These are phyloP conservation scores for Biancaea sappan DNA, from an alignment of 306 rosid species.

Conservation along the genomic window DNA sequence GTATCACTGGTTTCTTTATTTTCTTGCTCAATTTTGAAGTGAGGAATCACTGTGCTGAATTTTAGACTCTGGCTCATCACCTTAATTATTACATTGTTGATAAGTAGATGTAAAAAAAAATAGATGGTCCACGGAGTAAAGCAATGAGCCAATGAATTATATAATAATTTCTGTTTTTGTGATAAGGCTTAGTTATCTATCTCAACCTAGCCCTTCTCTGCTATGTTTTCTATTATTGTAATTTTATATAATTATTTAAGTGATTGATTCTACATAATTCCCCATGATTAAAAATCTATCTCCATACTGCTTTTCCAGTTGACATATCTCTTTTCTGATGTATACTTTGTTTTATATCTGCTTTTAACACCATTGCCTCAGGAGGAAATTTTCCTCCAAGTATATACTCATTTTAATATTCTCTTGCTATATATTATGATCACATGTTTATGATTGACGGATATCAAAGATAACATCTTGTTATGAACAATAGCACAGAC, in stretches of 20 bases:
- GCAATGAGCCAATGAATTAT: slow-evolving; percentile 15
- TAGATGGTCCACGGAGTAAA: not conserved
- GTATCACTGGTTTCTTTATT: slow-evolving; percentile 50
- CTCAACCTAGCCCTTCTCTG: too few species aligned
- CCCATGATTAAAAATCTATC: not conserved
- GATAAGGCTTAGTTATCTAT: not conserved
- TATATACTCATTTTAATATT: not conserved
- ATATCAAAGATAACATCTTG: not conserved
- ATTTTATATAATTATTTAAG: not conserved
- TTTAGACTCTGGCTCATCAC: slow-evolving; percentile 28
- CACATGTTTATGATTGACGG: not conserved
- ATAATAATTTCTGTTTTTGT: not conserved
- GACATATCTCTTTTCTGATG: not conserved
- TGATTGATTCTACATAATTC: not conserved
- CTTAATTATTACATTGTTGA: not conserved
- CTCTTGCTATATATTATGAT: not conserved
- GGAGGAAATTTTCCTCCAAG: not conserved
- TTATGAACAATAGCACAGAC: not conserved
- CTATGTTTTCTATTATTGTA: not conserved
- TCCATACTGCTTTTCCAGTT: not conserved
- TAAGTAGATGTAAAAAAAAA: not conserved
- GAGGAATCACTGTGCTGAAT: not conserved
- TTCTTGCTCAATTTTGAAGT: not conserved
- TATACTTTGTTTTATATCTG: not conserved
- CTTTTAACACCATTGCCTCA: not conserved